These are phyloP conservation scores for Cladophialophora carrionii DNA, from an alignment of 2,329 filamentous ascomycete genomes.

Conservation along the genomic window DNA sequence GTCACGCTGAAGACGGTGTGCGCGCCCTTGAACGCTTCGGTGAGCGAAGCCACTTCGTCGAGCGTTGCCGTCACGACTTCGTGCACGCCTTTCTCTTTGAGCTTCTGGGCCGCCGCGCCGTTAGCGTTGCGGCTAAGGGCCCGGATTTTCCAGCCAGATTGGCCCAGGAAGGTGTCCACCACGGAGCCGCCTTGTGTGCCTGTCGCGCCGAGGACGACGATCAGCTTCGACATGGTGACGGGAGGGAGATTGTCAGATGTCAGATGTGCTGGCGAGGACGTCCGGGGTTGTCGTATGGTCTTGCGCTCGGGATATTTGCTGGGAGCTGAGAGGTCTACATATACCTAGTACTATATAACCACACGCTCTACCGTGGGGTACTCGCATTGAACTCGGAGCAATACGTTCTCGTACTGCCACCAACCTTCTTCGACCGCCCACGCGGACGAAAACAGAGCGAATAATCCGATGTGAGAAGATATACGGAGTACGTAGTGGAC, in stretches of 20 bases:
- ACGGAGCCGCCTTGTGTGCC: constrained; percentile 54
- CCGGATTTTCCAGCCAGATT: constrained; percentile 42
- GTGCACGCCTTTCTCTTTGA: constrained; percentile 39
- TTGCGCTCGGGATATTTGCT: too few species aligned
- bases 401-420: too few species aligned
- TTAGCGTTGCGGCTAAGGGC: constrained; percentile 42
- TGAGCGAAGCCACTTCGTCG: constrained; percentile 40
- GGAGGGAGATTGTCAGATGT: not conserved
- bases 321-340: too few species aligned
- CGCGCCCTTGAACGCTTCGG: constrained; percentile 47
- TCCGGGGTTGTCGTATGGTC: not conserved
- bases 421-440: too few species aligned
- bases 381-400: too few species aligned
- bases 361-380: too few species aligned
- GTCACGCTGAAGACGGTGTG: constrained; percentile 60
- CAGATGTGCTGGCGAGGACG: not conserved
- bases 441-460: too few species aligned
- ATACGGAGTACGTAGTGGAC: too few species aligned
- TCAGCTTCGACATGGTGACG: constrained; percentile 39
- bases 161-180: constrained; percentile 37
- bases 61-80: constrained; percentile 42
- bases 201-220: constrained; percentile 57
- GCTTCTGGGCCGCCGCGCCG: constrained; percentile 35
- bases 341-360: too few species aligned
- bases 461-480: too few species aligned